Base-by-base conservation (phyloP, 1,284 basidiomycete species). In the Ganoderma sinense region DNA sequence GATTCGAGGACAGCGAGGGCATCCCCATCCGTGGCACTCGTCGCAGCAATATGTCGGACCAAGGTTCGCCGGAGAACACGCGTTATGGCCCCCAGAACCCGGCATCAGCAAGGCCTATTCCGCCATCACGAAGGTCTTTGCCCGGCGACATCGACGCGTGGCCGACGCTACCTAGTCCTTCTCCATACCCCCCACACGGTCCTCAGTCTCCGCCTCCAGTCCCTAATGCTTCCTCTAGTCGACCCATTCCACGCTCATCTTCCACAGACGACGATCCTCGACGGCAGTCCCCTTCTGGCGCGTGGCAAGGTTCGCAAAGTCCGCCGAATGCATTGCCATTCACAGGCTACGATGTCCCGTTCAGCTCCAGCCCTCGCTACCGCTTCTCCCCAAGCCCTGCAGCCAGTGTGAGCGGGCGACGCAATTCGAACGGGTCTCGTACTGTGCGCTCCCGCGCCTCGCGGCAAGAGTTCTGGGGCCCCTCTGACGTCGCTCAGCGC, bases 391-490 rank as follows among this genome's bases (percentile, higher is more conserved):
- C 55, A 29, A 67, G 67, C 51, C 70, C 67, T 10, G 66, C 69
- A 1, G 65, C 62, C 20, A 73, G 71, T 63, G 64, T 53, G 7
- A 66, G 40, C 56, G 69, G 58, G 11, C 75, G 78, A 13, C 75
- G 77, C 20, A 75, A 76, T 56, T 78, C 79, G 36, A 69, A 69
- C 20, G 77, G 77, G 29, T 73, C 73, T 20, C 73, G 71, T 16
- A 78, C 78, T 7, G 67, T 78, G 18, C 76, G 77, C 26, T 79
- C 79, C 43, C 76, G 73, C 29, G 73, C 75, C 10, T 76, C 76
- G 1, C 71, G 72, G 13, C 76, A 69, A 29, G 75, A 78, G 41
- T 72, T 75, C 65, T 73, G 71, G 61, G 69, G 58, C 13, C 71
- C 71, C 1, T 58, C 66, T 8, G 73, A 73, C 18, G 45, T 65